These are phyloP conservation scores for Ettlia oleoabundans DNA, from an alignment of 139 green algal genomes.

Conservation along the genomic window DNA sequence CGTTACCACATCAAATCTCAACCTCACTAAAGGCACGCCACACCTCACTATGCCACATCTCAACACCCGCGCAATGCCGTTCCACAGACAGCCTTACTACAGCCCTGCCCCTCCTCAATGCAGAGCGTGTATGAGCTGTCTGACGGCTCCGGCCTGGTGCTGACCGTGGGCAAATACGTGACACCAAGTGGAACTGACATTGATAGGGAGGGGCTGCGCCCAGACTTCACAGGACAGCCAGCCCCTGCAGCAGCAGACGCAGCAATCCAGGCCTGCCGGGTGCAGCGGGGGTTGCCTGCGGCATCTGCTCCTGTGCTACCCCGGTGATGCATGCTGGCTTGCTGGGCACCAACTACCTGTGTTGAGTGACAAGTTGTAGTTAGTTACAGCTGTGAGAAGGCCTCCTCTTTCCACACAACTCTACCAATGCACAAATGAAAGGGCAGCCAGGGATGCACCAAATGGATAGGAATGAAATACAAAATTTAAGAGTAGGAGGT, in stretches of 20 bases:
- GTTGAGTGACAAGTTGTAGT: too few relatives aligned
- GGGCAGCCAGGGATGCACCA: too few relatives aligned
- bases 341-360: too few relatives aligned
- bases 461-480: too few relatives aligned
- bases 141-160: constrained; percentile 85
- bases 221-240: constrained; percentile 64
- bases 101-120: not conserved
- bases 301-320: not conserved
- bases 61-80: too few relatives aligned
- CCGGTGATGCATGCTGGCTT: not conserved
- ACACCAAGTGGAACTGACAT: constrained; percentile 83
- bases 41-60: too few relatives aligned
- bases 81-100: not conserved
- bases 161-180: constrained; percentile 96
- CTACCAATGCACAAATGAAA: too few relatives aligned
- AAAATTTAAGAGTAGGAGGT: too few relatives aligned
- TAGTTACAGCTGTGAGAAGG: too few relatives aligned
- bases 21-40: too few relatives aligned
- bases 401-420: too few relatives aligned
- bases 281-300: not conserved
- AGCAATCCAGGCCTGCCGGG: constrained; percentile 25
- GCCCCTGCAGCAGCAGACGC: constrained; percentile 3
- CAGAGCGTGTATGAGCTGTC: constrained; percentile 91
- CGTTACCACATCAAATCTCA: too few relatives aligned
- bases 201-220: constrained; percentile 70